Base-by-base conservation (phyloP, 495 filamentous ascomycete genomes). In the Talaromyces ruber region DNA sequence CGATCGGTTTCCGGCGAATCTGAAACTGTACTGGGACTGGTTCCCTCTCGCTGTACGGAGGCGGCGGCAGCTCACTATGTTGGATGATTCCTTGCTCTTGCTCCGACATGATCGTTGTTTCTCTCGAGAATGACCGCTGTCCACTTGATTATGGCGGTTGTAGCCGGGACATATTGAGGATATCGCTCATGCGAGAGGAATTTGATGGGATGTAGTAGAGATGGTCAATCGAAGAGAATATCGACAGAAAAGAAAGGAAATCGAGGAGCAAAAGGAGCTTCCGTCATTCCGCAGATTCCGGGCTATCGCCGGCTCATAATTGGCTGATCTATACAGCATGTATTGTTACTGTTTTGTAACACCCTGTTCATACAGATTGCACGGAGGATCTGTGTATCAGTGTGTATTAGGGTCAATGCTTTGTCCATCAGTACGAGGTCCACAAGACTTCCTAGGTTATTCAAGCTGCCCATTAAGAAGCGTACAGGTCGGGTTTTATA, bases 1-100 rank as follows among this genome's bases (percentile, higher is more conserved):
- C 21, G 28, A 60, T 52, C 43, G 59, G 59, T 32, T 60, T 60
- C 21, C 59, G 59, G 11, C 43, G 59, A 32, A 60, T 52, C 59
- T 60, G 59, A n/a, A 51, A 60, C 43, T 60, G 37, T 16, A 37
- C 43, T 11, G 45, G 54, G 3, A 34, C 28, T 8, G 6, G 28
- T 21, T 57, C 29, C 11, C 18, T 51, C 43, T 50, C 58, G 34
- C 22, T 51, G 59, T 52, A 60, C 2, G 59, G 57, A 21, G 57
- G 57, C 18, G 57, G 57, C 30, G 34, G 28, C 6, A 47, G n/a
- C n/a, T n/a, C 50, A 28, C 11, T 24, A n/a, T 28, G 50, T 28
- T 26, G 50, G 18, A 53, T 28, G 0, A 53, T 7, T 22, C 50
- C 50, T 11, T 28, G 50, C 11, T 25, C 50, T 3, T 53, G 50